These are phyloP conservation scores for Hyaloperonospora arabidopsidis DNA, from an alignment of 352 stramenopile species.

Conservation along the genomic window DNA sequence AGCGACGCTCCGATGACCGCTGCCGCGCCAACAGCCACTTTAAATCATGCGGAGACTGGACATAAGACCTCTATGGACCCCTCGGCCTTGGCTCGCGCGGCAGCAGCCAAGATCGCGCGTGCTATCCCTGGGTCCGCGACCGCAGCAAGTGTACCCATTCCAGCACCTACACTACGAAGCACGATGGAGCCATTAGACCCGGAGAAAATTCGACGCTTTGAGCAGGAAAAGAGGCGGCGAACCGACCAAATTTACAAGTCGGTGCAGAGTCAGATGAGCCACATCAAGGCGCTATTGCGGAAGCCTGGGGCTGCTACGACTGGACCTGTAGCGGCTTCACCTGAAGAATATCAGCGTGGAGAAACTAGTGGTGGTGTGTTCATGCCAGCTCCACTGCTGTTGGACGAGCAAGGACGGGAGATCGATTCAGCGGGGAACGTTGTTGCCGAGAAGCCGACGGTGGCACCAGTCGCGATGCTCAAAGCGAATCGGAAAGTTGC, in stretches of 20 bases:
- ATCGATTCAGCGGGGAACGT: slow-evolving; percentile 69
- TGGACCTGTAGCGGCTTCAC: neutral
- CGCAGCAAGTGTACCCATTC: neutral
- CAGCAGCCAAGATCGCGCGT: slow-evolving; percentile 66
- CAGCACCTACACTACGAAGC: slow-evolving; percentile 1
- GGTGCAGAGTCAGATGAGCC: slow-evolving; percentile 77
- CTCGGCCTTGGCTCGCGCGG: slow-evolving; percentile 54
- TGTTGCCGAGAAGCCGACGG: slow-evolving; percentile 36
- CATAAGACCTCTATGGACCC: slow-evolving; percentile 28
- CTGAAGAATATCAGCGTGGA: neutral
- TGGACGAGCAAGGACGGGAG: slow-evolving; percentile 74
- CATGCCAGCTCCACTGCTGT: slow-evolving; percentile 67
- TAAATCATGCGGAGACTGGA: slow-evolving; percentile 3
- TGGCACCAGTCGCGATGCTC: slow-evolving; percentile 38
- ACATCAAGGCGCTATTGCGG: slow-evolving; percentile 57
- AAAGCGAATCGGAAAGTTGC: slow-evolving; percentile 39
- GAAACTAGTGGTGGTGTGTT: slow-evolving; percentile 28
- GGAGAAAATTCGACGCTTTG: slow-evolving; percentile 32
- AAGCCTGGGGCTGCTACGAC: slow-evolving; percentile 31
- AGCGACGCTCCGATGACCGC: slow-evolving; percentile 43
- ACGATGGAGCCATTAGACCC: slow-evolving; percentile 11
- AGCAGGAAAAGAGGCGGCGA: slow-evolving; percentile 50
- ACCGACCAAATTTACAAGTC: slow-evolving; percentile 78
- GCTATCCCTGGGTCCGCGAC: slow-evolving; percentile 34
- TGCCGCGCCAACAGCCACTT: slow-evolving; percentile 16